Conservation (phyloP, 2,329 filamentous ascomycete genomes). For the Aspergillus niger region DNA sequence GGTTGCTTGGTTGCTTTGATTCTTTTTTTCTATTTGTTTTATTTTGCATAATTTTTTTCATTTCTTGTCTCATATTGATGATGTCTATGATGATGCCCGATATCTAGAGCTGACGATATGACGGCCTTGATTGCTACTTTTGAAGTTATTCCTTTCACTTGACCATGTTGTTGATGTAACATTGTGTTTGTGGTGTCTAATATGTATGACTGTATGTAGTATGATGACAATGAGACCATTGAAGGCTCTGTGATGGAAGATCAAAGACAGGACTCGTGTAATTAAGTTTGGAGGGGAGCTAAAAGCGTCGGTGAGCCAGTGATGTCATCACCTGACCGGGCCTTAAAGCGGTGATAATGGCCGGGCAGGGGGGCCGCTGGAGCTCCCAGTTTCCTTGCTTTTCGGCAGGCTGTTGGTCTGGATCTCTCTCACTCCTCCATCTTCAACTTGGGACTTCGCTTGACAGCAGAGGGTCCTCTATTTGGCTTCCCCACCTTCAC, state of each 20-base stretch:
- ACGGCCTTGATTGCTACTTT: slow-evolving; percentile 14
- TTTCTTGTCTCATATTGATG: slow-evolving; percentile 14
- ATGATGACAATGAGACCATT: slow-evolving; percentile 1
- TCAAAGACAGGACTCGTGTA: no score
- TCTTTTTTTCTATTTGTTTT: slow-evolving; percentile 2
- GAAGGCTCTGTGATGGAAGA: neutral
- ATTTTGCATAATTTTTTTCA: neutral
- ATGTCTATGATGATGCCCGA: slow-evolving; percentile 20
- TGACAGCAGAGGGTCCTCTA: no score
- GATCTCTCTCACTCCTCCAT: no score
- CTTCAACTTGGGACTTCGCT: no score
- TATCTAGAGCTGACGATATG: slow-evolving; percentile 25
- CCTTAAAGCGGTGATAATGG: no score
- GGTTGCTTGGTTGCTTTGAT: neutral
- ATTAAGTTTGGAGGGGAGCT: no score
- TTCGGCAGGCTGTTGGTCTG: no score
- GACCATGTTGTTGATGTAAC: neutral
- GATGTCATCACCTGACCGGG: no score
- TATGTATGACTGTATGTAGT: slow-evolving; percentile 1
- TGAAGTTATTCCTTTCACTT: neutral
- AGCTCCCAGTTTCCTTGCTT: no score
- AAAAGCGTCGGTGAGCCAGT: no score
- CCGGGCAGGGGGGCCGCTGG: no score
- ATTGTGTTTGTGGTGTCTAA: neutral
- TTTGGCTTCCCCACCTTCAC: no score